Percentiles rank a stretch among this genome's conserved stretches.
These are phyloP conservation scores for Aspergillus bombycis DNA, from an alignment of 2,329 filamentous ascomycete species.

Conservation along the genomic window DNA sequence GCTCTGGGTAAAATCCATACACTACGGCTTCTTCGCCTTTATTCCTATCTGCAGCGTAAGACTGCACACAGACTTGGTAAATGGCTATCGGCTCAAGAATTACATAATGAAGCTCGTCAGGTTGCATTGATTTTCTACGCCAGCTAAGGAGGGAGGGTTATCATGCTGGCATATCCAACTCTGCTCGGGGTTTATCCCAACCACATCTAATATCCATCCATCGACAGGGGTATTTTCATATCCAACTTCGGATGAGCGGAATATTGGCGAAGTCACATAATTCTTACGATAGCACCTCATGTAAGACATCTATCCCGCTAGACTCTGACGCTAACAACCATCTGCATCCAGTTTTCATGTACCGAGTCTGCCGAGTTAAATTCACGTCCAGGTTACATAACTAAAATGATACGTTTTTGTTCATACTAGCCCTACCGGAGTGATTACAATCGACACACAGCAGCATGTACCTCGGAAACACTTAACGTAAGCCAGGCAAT, in stretches of 20 bases:
- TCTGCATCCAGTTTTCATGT: background rate
- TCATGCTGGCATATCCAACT: background rate
- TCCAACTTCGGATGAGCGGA: background rate
- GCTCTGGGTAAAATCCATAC: rapidly evolving
- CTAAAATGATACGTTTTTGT: background rate
- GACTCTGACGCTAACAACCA: background rate
- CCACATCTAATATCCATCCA: background rate
- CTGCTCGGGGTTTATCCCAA: background rate
- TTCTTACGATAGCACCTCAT: background rate
- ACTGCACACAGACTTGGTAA: background rate
- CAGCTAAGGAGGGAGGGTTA: background rate
- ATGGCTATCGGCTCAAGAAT: background rate
- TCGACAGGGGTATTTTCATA: background rate
- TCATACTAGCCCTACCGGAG: no score
- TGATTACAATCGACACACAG: no score
- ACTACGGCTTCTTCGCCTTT: background rate
- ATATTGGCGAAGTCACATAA: background rate
- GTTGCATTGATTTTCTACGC: no score
- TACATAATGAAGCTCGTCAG: background rate
- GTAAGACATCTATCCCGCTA: background rate
- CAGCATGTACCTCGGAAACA: no score
- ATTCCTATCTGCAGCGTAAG: background rate
- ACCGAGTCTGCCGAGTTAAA: background rate
- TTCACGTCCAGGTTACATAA: background rate
- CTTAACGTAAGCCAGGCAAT: no score